Evolutionary conservation across 257 asterid species (phyloP).

Genomic region (Prunella vulgaris): DNA sequence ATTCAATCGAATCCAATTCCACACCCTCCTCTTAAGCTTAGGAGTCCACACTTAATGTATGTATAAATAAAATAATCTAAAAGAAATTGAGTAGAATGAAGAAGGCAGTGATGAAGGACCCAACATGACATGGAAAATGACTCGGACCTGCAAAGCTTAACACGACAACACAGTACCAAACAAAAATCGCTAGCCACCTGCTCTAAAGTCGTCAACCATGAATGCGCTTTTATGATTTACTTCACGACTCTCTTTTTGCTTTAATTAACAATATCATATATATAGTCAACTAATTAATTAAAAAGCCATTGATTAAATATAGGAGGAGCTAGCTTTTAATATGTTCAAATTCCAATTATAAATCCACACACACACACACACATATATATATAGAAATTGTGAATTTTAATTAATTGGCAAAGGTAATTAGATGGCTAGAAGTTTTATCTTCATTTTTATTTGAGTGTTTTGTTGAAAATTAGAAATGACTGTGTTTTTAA

Average conservation of each 20-base stretch:
- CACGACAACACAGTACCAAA: constrained; percentile 20
- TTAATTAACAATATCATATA: too few relatives aligned
- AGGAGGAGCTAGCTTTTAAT: background rate
- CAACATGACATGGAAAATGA: constrained; percentile 12
- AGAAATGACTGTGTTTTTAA: too few relatives aligned
- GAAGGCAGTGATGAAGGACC: constrained; percentile 2
- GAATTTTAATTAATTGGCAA: too few relatives aligned
- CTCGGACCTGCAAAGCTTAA: constrained; percentile 12
- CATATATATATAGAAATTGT: too few relatives aligned
- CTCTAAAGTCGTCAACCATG: background rate
- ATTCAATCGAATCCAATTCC: too few relatives aligned
- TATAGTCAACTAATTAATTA: background rate
- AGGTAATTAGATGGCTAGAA: too few relatives aligned
- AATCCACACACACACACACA: too few relatives aligned
- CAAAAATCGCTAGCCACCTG: background rate
- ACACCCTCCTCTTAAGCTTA: too few relatives aligned
- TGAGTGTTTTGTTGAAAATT: too few relatives aligned
- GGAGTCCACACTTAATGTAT: too few relatives aligned
- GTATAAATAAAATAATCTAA: background rate
- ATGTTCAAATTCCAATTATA: background rate
- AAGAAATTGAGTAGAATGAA: background rate
- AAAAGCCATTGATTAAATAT: background rate
- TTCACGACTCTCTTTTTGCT: too few relatives aligned
- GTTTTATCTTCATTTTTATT: too few relatives aligned
- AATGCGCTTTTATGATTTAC: background rate